Base-by-base conservation (phyloP, 345 rosid genomes). In the Excoecaria agallocha region DNA sequence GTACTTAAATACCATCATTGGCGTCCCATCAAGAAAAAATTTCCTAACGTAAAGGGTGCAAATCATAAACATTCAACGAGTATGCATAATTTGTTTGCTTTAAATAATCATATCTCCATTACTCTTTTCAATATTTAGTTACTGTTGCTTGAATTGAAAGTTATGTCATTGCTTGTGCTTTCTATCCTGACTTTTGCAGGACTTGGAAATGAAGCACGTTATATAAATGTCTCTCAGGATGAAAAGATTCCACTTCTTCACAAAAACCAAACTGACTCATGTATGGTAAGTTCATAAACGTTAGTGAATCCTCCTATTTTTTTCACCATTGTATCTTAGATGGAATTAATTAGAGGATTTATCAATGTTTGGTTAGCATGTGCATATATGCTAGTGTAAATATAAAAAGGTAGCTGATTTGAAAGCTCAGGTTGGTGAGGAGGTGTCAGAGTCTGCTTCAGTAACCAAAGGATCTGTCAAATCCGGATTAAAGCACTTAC, bases 11-110 rank as follows among this genome's bases (percentile, higher is more conserved):
- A 89, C 68, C 88, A 86, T 10, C 88, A 81, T 30, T 89, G 97
- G 91, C 87, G 79, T 76, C 74, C 82, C 76, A 80, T 89, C 76
- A 91, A 86, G 91, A 92, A 85, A 77, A 82, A 91, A 19, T 82
- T 90, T 83, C 90, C 89, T 3, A 77, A 83, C 38, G 78, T 69
- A 73, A 79, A 73, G 78, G 83, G 79, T 11, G 70, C 59, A 19
- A 38, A 74, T 62, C 22, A 75, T 39, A 82, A 72, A 78, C 70
- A 58, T 68, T 61, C 65, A 46, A 41, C 25, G 8, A 85, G 91
- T 90, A 78, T 78, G 70, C 35, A 3, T 45, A 48, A 24, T 41
- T n/a, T 25, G 9, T 4, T 43, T 35, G 20, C 20, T 5, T n/a
- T 41, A 6, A 4, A 20, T 46, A 8, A 67, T 54, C 8, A 72